Percentiles rank a stretch among this genome's conserved stretches.
Evolutionary conservation across 106 monocot species (phyloP).

Genomic region (Dioscorea dumetorum): DNA sequence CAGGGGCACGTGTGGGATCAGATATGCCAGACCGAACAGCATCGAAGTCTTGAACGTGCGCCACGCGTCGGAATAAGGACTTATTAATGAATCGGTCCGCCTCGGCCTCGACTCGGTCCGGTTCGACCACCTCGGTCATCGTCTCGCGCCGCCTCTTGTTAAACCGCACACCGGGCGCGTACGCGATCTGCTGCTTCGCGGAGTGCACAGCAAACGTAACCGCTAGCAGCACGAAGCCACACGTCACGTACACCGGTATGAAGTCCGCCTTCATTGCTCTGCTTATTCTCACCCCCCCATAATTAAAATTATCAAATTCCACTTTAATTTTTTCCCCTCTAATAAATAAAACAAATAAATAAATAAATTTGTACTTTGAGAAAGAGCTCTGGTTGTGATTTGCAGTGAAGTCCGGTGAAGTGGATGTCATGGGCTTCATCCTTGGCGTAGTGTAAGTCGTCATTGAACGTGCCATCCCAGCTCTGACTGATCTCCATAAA

Average conservation of each 20-base stretch:
- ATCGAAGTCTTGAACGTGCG: constrained; percentile 28
- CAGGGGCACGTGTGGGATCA: constrained; percentile 12
- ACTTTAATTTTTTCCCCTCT: no score
- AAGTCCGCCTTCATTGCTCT: background rate
- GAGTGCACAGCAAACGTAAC: constrained; percentile 19
- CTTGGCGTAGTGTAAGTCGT: background rate
- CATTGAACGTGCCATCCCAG: background rate
- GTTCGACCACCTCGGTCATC: constrained; percentile 35
- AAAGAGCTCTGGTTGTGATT: background rate
- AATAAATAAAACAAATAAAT: no score
- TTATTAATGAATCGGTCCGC: constrained; percentile 19
- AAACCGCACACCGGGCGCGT: constrained; percentile 34
- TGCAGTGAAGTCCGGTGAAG: background rate
- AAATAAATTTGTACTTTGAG: background rate
- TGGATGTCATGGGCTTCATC: background rate
- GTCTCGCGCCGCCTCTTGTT: constrained; percentile 42
- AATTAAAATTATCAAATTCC: background rate
- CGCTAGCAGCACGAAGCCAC: constrained; percentile 25
- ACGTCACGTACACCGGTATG: constrained; percentile 20
- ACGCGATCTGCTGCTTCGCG: constrained; percentile 29
- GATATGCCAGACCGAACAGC: constrained; percentile 18
- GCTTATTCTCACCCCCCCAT: no score
- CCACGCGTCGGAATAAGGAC: constrained; percentile 33
- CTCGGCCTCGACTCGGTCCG: constrained; percentile 26
- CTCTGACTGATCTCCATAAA: background rate